Base-by-base conservation (phyloP, 139 green algal genomes). In the Limnomonas spitsbergensis region DNA sequence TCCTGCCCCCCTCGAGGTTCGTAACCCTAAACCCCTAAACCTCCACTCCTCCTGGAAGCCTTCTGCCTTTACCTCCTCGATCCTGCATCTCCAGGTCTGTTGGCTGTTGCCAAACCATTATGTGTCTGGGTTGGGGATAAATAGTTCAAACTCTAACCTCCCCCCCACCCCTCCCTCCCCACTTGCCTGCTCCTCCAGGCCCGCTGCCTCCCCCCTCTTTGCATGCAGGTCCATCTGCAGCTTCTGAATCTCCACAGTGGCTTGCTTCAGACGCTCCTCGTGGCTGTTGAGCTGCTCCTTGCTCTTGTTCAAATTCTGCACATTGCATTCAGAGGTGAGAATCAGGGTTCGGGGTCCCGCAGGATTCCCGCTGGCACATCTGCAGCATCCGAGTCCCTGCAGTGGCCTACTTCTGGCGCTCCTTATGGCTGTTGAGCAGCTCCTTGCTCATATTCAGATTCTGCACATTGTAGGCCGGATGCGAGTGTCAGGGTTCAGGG, bases 371-470 rank as follows among this genome's bases (percentile, higher is more conserved):
- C 1, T 83, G 61, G 52, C 89, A 79, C 83, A 91, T 89, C 54
- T 90, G 77, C 4, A 82, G 40, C 34, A 84, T 83, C 38, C 85
- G 76, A 56, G 88, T 53, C 32, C 87, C 85, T 24, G 86, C 66
- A 0, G 53, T 76, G 35, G 73, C 84, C 81, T 94, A 87, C 20
- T 82, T 84, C 37, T 81, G 71, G 6, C 68, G 70, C 72, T 90
- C 86, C 81, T 95, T 88, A 7, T 82, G 52, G 2, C 54, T 35
- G 42, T 72, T 80, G 31, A 95, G 80, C 80, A 77, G 69, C 38
- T 85, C 81, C 68, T 85, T 87, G 37, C 78, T 92, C 84, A 93
- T 89, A 83, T 87, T 90, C 37, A 93, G 69, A 53, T 82, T 83
- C 82, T 86, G 77, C 38, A 71, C 40, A n/a, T n/a, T 27, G 6